Evolutionary conservation across 2,329 filamentous ascomycete species (phyloP).

Genomic region (Colletotrichum liaoningense): DNA sequence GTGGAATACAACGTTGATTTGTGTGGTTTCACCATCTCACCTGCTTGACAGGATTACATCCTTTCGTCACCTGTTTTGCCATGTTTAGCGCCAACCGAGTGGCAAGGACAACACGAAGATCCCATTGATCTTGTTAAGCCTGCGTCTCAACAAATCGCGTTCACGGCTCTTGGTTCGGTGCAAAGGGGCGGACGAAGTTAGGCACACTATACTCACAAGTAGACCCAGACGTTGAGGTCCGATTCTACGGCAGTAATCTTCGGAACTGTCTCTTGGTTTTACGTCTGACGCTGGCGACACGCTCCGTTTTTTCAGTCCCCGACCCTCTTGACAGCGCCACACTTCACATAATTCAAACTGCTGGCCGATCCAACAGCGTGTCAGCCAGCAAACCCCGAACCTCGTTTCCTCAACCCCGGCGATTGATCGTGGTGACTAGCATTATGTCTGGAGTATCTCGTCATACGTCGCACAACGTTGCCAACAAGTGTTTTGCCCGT

Average conservation of each 20-base stretch:
- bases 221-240: neutral
- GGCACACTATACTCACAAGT: neutral
- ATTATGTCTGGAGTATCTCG: neutral
- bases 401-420: neutral
- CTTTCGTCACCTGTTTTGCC: neutral
- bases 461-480: slow-evolving; percentile 12
- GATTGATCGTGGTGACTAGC: neutral
- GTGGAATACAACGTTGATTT: slow-evolving; percentile 21
- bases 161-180: neutral
- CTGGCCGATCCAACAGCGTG: neutral
- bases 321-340: neutral
- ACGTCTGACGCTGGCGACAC: neutral
- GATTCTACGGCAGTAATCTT: neutral
- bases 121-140: neutral
- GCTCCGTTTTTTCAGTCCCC: slow-evolving; percentile 12
- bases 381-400: neutral
- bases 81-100: neutral
- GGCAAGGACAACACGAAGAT: neutral
- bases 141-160: neutral
- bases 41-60: neutral
- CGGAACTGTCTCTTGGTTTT: neutral
- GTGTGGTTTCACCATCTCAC: neutral
- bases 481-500: slow-evolving; percentile 1
- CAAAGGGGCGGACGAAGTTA: neutral
- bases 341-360: neutral